Evolutionary conservation across 2,329 filamentous ascomycete species (phyloP).

Genomic region (Lachnellula occidentalis): DNA sequence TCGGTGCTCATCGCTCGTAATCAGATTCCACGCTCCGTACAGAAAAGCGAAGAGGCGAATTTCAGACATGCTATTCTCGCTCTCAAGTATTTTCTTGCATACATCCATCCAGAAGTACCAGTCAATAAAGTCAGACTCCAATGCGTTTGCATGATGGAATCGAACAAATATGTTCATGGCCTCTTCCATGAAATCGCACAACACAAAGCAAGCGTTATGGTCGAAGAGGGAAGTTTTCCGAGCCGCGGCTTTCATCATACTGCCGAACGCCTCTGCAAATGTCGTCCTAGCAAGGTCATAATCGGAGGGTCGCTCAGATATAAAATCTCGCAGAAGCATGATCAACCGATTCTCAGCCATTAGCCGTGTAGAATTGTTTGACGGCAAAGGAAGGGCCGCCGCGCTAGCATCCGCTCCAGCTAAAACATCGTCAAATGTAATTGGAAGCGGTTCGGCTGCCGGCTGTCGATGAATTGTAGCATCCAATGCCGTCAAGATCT

Average conservation of each 20-base stretch:
- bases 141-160: conserved; percentile 44
- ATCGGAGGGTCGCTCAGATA: conserved; percentile 54
- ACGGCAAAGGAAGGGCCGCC: conserved; percentile 50
- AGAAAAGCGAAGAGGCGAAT: conserved; percentile 65
- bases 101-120: conserved; percentile 66
- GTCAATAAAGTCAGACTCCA: conserved; percentile 43
- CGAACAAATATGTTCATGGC: conserved; percentile 57
- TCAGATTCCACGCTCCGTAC: conserved; percentile 58
- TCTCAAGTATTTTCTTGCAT: conserved; percentile 61
- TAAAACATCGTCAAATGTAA: conserved; percentile 61
- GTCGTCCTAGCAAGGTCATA: conserved; percentile 48
- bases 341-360: conserved; percentile 70
- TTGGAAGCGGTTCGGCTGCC: conserved; percentile 41
- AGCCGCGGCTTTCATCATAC: conserved; percentile 55
- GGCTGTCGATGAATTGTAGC: conserved; percentile 60
- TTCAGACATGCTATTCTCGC: conserved; percentile 67
- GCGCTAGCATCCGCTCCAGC: conserved; percentile 55
- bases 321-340: conserved; percentile 63
- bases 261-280: conserved; percentile 59
- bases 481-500: conserved; percentile 60
- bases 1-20: conserved; percentile 49
- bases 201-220: conserved; percentile 65
- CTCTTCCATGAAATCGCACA: conserved; percentile 70
- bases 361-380: conserved; percentile 53
- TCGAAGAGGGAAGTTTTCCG: conserved; percentile 62